These are phyloP conservation scores for Dianthus caryophyllus DNA, from an alignment of 148 eudicot species.

Conservation along the genomic window DNA sequence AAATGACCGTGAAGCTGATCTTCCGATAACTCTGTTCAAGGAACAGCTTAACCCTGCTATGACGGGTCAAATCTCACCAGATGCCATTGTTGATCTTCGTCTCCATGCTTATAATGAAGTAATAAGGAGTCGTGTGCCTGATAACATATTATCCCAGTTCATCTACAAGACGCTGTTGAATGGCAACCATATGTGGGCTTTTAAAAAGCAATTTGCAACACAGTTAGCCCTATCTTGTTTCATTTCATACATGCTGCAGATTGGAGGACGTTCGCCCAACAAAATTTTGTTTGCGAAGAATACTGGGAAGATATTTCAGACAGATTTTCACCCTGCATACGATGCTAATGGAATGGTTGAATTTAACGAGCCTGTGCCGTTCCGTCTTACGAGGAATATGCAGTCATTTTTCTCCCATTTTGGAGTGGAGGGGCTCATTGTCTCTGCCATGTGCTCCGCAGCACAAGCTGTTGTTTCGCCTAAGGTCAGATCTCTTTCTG, in stretches of 20 bases:
- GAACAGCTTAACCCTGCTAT: conserved; percentile 97
- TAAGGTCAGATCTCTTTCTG: conserved; percentile 46
- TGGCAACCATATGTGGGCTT: conserved; percentile 98
- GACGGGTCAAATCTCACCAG: conserved; percentile 78
- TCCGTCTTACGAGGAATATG: conserved; percentile 87
- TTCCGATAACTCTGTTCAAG: conserved; percentile 83
- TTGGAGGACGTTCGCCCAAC: conserved; percentile 96
- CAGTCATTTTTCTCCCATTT: conserved; percentile 96
- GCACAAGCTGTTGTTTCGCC: conserved; percentile 92
- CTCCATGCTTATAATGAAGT: conserved; percentile 87
- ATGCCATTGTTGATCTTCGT: conserved; percentile 87
- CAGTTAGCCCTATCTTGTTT: conserved; percentile 94
- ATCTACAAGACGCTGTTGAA: conserved; percentile 85
- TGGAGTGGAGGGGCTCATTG: conserved; percentile 93
- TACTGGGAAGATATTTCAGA: conserved; percentile 94
- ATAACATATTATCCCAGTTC: conserved; percentile 82
- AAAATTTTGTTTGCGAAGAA: conserved; percentile 94
- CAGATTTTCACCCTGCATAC: conserved; percentile 96
- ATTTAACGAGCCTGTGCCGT: conserved; percentile 95
- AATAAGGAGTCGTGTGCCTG: conserved; percentile 58
- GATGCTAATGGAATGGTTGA: conserved; percentile 97
- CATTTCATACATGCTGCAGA: conserved; percentile 87
- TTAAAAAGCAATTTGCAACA: conserved; percentile 92
- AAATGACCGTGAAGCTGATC: conserved; percentile 86
- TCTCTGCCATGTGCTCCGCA: conserved; percentile 91